These are phyloP conservation scores for Sporothrix protearum DNA, from an alignment of 2,329 filamentous ascomycete species.

Conservation along the genomic window DNA sequence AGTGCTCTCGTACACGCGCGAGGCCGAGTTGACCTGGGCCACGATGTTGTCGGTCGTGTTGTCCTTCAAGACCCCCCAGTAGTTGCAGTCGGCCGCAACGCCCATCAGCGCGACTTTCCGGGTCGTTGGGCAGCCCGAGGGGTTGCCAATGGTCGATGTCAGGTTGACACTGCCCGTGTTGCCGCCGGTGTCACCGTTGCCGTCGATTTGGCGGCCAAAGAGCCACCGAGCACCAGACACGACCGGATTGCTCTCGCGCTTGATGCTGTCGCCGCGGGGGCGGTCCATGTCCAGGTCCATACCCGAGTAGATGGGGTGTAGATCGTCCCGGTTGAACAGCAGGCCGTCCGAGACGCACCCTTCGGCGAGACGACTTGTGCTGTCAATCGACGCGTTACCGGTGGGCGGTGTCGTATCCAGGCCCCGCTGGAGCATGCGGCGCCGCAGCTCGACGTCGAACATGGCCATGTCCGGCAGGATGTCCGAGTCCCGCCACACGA, in stretches of 20 bases:
- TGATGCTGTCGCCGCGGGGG: conserved; percentile 28
- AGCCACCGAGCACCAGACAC: conserved; percentile 42
- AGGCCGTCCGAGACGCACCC: conserved; percentile 74
- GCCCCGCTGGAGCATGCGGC: conserved; percentile 34
- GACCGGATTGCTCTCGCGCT: conserved; percentile 48
- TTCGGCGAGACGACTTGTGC: conserved; percentile 25
- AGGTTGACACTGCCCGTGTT: conserved; percentile 80
- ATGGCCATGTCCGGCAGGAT: conserved; percentile 46
- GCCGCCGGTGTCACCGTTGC: conserved; percentile 55
- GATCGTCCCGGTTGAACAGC: conserved; percentile 69
- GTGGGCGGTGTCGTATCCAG: conserved; percentile 34
- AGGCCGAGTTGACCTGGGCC: conserved; percentile 78
- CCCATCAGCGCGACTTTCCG: conserved; percentile 88
- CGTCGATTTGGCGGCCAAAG: conserved; percentile 72
- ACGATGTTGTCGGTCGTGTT: conserved; percentile 74
- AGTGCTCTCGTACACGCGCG: conserved; percentile 78
- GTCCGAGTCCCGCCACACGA: conserved; percentile 90
- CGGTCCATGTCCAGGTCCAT: conserved; percentile 50
- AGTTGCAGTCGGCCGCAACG: conserved; percentile 89
- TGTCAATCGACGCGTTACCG: conserved; percentile 33
- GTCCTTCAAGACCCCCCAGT: conserved; percentile 66
- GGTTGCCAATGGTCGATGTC: conserved; percentile 71
- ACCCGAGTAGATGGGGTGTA: conserved; percentile 63
- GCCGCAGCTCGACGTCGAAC: conserved; percentile 62
- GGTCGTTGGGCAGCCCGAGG: conserved; percentile 81